Conservation (phyloP, 2,329 filamentous ascomycete species). For the Trichoderma atrobrunneum region DNA sequence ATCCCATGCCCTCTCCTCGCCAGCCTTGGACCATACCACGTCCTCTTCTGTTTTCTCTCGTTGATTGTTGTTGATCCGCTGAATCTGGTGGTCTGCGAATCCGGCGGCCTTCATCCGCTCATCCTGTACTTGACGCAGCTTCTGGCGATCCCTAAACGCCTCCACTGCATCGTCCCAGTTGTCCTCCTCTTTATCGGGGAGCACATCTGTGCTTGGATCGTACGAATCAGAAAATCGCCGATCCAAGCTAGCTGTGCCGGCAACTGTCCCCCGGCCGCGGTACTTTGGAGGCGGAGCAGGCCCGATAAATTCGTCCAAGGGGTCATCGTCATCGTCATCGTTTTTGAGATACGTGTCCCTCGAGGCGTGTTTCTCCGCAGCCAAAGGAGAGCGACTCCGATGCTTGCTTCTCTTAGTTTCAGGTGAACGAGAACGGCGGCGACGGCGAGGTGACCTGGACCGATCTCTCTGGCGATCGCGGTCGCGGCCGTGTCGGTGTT, state of each 20-base stretch:
- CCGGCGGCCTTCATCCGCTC: conserved; percentile 74
- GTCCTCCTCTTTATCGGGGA: conserved; percentile 37
- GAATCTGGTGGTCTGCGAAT: conserved; percentile 72
- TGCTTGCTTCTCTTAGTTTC: conserved; percentile 31
- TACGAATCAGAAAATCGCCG: conserved; percentile 70
- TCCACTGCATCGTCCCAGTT: conserved; percentile 82
- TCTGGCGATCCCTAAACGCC: conserved; percentile 73
- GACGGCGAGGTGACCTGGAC: conserved; percentile 29
- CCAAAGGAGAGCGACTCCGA: conserved; percentile 32
- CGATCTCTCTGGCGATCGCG: conserved; percentile 22
- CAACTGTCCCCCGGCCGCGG: conserved; percentile 68
- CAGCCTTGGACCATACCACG: conserved; percentile 69
- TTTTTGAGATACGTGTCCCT: conserved; percentile 2
- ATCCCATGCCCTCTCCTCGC: conserved; percentile 64
- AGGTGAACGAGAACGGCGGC: conserved; percentile 33
- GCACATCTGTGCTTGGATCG: conserved; percentile 55
- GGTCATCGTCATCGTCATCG: conserved; percentile 55
- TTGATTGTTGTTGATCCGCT: conserved; percentile 52
- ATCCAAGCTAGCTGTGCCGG: conserved; percentile 68
- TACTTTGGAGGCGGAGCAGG: conserved; percentile 57
- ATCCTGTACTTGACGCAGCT: conserved; percentile 72
- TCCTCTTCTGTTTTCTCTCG: conserved; percentile 57
- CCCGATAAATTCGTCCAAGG: conserved; percentile 73
- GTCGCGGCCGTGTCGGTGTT: conserved; percentile 18
- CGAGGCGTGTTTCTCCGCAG: conserved; percentile 7